Percentiles rank a stretch among this genome's conserved stretches.
Conservation (phyloP, 2,329 filamentous ascomycete genomes). For the Cercospora sp. region DNA sequence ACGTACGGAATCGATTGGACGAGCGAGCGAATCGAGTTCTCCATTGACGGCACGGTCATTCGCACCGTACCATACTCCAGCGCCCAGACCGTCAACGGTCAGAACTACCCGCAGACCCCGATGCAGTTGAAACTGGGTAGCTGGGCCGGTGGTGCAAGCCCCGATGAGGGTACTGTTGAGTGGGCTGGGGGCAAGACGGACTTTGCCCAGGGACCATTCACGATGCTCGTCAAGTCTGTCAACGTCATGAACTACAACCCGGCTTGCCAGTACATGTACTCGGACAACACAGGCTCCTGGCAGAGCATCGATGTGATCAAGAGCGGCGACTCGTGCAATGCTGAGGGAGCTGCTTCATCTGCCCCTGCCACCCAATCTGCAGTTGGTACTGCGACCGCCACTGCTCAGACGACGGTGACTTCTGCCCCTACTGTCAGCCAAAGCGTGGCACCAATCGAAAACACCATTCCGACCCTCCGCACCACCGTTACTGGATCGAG, state of each 20-base stretch:
- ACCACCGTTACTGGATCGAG: constrained; percentile 30
- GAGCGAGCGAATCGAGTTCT: constrained; percentile 64
- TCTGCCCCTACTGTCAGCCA: constrained; percentile 34
- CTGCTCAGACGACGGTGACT: constrained; percentile 26
- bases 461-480: constrained; percentile 26
- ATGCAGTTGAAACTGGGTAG: constrained; percentile 62
- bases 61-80: constrained; percentile 67
- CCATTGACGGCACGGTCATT: constrained; percentile 66
- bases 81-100: constrained; percentile 58
- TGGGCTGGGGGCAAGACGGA: constrained; percentile 65
- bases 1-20: constrained; percentile 76
- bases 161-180: constrained; percentile 59
- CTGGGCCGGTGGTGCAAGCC: constrained; percentile 52
- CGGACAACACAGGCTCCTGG: constrained; percentile 50
- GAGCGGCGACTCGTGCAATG: constrained; percentile 36
- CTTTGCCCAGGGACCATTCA: constrained; percentile 51
- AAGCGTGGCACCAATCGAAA: constrained; percentile 28
- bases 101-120: constrained; percentile 78
- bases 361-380: constrained; percentile 14
- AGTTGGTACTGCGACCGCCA: constrained; percentile 12
- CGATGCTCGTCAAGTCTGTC: constrained; percentile 54
- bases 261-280: constrained; percentile 52
- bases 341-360: constrained; percentile 30
- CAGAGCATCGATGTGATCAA: constrained; percentile 50
- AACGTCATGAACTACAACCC: constrained; percentile 56